Conservation (phyloP, 2,329 filamentous ascomycete genomes). For the Ophiostoma sp. region DNA sequence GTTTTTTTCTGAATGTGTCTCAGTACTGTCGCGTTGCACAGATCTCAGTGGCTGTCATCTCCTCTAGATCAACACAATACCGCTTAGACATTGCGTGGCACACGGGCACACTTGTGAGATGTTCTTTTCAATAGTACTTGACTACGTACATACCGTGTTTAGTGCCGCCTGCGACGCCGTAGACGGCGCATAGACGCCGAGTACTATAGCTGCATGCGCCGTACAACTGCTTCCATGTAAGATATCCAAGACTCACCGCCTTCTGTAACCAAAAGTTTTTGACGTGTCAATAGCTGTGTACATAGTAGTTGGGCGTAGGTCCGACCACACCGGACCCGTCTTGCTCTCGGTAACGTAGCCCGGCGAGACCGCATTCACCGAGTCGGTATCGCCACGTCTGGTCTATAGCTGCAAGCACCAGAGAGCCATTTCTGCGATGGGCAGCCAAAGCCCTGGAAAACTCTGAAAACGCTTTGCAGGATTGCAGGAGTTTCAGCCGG, state of each 20-base stretch:
- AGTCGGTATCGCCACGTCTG: not conserved
- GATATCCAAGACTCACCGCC: not conserved
- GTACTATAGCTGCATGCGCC: not conserved
- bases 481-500: not conserved
- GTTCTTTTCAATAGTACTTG: not conserved
- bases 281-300: not conserved
- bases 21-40: not conserved
- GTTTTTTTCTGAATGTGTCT: not conserved
- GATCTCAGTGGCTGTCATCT: slow-evolving; percentile 10
- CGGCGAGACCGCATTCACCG: not conserved
- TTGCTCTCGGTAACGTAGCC: not conserved
- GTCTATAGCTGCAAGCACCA: not conserved
- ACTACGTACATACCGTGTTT: not conserved
- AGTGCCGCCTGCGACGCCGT: not conserved
- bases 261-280: not conserved
- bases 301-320: not conserved
- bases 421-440: not conserved
- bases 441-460: not conserved
- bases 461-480: not conserved
- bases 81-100: not conserved
- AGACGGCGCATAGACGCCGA: not conserved
- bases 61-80: not conserved
- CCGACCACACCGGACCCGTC: not conserved
- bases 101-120: not conserved
- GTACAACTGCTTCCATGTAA: not conserved